phyloP scores from a whole-genome alignment of 768 basidiomycete genomes.

The Coprinopsis cinerea region DNA sequence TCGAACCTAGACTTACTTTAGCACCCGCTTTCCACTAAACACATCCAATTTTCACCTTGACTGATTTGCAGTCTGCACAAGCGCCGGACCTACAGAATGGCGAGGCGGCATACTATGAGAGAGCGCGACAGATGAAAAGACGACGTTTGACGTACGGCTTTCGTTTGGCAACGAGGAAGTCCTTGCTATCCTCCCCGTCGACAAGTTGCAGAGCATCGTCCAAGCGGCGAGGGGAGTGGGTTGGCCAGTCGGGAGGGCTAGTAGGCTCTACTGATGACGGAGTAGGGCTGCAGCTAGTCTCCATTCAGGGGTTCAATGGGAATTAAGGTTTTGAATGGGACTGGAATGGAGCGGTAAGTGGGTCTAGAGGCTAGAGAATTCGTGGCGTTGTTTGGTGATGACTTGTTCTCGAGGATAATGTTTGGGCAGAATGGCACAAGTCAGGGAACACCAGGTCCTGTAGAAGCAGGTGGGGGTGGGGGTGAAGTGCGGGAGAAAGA shows the following conservation, averaged over 20 bases:
- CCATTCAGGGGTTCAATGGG: too few relatives aligned
- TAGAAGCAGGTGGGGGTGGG: too few relatives aligned
- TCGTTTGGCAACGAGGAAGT: background rate
- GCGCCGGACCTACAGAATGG: constrained; percentile 36
- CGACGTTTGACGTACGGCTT: background rate
- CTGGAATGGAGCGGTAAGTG: too few relatives aligned
- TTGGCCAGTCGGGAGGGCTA: background rate
- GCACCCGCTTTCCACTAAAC: background rate
- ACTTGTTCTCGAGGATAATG: too few relatives aligned
- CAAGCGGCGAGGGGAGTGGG: background rate
- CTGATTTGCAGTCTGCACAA: constrained; percentile 52
- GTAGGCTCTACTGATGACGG: background rate
- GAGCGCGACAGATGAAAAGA: background rate
- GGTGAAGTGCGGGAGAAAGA: too few relatives aligned
- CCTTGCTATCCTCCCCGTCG: background rate
- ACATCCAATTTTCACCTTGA: constrained; percentile 34
- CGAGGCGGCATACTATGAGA: background rate
- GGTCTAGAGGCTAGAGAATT: too few relatives aligned
- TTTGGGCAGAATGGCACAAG: too few relatives aligned
- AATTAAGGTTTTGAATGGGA: too few relatives aligned
- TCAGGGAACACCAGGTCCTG: too few relatives aligned
- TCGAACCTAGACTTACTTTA: constrained; percentile 32
- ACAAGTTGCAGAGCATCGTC: background rate
- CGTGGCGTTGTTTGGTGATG: too few relatives aligned
- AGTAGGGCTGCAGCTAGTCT: background rate